Base-by-base conservation (phyloP, 306 rosid genomes). In the Leucaena leucocephala region DNA sequence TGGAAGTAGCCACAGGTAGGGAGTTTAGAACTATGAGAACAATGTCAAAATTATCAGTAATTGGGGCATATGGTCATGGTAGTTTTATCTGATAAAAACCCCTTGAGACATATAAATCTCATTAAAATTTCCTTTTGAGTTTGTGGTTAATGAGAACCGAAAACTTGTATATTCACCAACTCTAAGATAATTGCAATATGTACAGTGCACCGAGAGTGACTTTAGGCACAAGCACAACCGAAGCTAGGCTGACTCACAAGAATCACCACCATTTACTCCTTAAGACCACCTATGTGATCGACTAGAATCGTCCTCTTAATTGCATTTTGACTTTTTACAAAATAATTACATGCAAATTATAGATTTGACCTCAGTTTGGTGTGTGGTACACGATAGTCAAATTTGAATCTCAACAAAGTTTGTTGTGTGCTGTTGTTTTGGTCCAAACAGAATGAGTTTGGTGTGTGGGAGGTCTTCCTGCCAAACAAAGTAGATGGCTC, bases 401-500 rank as follows among this genome's bases (percentile, higher is more conserved):
- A 66, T 76, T 27, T 75, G 70, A 45, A 70, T 81, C 63, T 33
- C 14, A 19, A 70, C 35, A 48, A 55, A 8, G 16, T 33, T 11
- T 82, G 27, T 52, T 52, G 15, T 68, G 76, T 16, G n/a, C 65
- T 27, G 27, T 27, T 63, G 59, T 45, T 67, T 79, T 74, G 68
- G 68, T 82, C 76, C 78, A 67, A 80, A 83, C 97, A 95, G 98
- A 89, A 92, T 82, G 97, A 93, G 63, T 95, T 91, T 87, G 99
- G 99, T 72, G 96, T 91, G 81, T 95, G 99, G 99, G 96, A 95
- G 90, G 87, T 90, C 82, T 92, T 91, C 84, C 86, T 95, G 91
- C 97, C 99, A 74, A 90, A 95, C 84, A 93, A 93, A 74, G 90
- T 85, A 13, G 99, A 95, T 76, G 94, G 94, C 75, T 95, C 98